Evolutionary conservation across 352 stramenopile species (phyloP).

Genomic region (Pythium aristosporum): DNA sequence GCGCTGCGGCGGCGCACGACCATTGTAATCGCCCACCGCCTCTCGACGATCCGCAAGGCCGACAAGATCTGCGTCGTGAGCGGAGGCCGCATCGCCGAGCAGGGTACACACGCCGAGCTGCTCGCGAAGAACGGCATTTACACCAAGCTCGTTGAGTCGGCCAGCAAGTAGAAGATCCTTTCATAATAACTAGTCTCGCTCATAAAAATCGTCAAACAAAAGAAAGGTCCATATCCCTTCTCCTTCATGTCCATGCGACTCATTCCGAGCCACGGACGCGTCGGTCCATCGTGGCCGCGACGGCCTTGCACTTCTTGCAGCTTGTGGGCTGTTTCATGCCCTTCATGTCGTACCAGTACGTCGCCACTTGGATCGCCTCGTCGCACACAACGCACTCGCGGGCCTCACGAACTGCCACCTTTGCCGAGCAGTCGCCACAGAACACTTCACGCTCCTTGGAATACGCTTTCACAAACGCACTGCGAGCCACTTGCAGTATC

Average conservation of each 20-base stretch:
- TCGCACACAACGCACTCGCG: constrained; percentile 3
- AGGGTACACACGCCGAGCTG: constrained; percentile 91
- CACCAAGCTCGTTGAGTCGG: constrained; percentile 6
- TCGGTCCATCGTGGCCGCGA: not conserved
- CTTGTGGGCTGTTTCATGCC: constrained; percentile 24
- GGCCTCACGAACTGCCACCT: not conserved
- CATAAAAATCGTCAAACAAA: no score
- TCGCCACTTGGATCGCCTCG: not conserved
- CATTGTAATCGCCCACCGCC: constrained; percentile 92
- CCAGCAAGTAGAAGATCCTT: not conserved
- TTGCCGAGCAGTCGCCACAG: constrained; percentile 22
- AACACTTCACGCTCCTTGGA: constrained; percentile 21
- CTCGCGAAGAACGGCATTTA: constrained; percentile 35
- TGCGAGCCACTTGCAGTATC: constrained; percentile 26
- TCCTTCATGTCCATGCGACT: no score
- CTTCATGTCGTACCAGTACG: constrained; percentile 38
- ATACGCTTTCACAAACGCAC: constrained; percentile 28
- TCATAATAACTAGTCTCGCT: no score
- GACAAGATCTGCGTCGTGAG: constrained; percentile 94
- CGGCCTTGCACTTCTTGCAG: constrained; percentile 32
- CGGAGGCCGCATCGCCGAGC: constrained; percentile 87
- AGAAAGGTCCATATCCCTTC: no score
- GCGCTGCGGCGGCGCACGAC: constrained; percentile 67
- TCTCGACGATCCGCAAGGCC: constrained; percentile 92
- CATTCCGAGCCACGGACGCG: no score